A percentile compares a stretch with the other conserved stretches of the same genome.
These are phyloP conservation scores for Exophiala sideris DNA, from an alignment of 2,329 filamentous ascomycete genomes.

Conservation along the genomic window DNA sequence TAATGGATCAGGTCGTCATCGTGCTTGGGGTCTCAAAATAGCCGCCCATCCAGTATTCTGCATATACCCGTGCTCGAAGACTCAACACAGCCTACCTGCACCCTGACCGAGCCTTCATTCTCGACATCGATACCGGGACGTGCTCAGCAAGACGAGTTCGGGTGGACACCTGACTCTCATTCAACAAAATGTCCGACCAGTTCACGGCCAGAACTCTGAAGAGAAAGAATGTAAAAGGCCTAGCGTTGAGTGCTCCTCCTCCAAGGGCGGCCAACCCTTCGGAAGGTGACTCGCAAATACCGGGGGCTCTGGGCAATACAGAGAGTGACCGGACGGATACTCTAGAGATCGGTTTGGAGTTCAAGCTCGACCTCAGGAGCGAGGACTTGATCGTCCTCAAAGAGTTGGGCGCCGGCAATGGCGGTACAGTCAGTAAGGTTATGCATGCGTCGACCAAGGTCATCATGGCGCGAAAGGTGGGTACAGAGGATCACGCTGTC, in stretches of 20 bases:
- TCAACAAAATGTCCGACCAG: conserved; percentile 52
- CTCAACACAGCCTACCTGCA: conserved; percentile 3
- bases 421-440: conserved; percentile 97
- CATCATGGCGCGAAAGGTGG: conserved; percentile 95
- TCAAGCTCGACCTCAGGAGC: conserved; percentile 84
- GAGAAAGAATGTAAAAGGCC: conserved; percentile 97
- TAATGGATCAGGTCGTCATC: conserved; percentile 15
- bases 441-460: conserved; percentile 91
- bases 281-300: conserved; percentile 64
- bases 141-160: too few relatives aligned
- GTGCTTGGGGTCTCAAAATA: conserved; percentile 17
- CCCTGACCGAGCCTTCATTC: background rate
- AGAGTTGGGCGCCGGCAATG: conserved; percentile 93
- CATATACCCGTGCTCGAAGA: conserved; percentile 6
- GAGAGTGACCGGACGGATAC: conserved; percentile 64
- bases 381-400: conserved; percentile 92
- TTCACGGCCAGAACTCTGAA: conserved; percentile 80
- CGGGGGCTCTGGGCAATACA: conserved; percentile 56
- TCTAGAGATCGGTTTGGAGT: conserved; percentile 95
- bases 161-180: background rate
- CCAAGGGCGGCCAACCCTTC: conserved; percentile 69
- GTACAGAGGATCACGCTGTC: conserved; percentile 7
- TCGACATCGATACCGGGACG: conserved; percentile 1
- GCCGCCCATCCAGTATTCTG: conserved; percentile 9
- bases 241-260: conserved; percentile 76